Percentiles rank a stretch among this genome's conserved stretches.
phyloP scores from a whole-genome alignment of 768 basidiomycete genomes.

The Megacollybia marginata region DNA sequence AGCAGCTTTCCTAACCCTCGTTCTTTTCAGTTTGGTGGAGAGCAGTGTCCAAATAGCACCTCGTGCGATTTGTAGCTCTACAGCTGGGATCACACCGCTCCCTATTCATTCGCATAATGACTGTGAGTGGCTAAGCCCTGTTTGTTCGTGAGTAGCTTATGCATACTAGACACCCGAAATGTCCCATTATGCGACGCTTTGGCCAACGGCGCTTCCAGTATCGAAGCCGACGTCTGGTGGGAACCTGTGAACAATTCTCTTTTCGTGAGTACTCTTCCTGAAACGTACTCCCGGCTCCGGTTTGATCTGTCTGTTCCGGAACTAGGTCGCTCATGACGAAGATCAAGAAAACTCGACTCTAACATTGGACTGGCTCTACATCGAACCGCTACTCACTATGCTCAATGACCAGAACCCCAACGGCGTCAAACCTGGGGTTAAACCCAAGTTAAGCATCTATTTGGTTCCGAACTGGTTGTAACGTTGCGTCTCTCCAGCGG shows the following conservation, averaged over 20 bases:
- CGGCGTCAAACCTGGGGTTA: constrained; percentile 29
- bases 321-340: constrained; percentile 38
- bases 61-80: background rate
- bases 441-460: background rate
- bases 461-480: background rate
- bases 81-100: background rate
- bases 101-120: constrained; percentile 50
- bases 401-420: constrained; percentile 36
- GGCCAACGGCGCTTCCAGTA: constrained; percentile 41
- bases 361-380: constrained; percentile 40
- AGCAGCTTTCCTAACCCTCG: no score
- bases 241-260: constrained; percentile 29
- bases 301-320: background rate
- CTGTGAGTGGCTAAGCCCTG: constrained; percentile 23
- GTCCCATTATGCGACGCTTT: constrained; percentile 41
- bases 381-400: constrained; percentile 37
- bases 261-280: constrained; percentile 22
- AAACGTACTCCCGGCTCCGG: no score
- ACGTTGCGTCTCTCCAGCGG: constrained; percentile 24
- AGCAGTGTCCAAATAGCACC: no score
- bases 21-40: no score
- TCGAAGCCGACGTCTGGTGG: constrained; percentile 48
- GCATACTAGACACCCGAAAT: constrained; percentile 39
- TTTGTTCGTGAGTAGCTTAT: background rate
- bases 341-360: constrained; percentile 33